Percentiles rank a stretch among this genome's conserved stretches.
Evolutionary conservation across 2,329 filamentous ascomycete species (phyloP).

Genomic region (Didymella arachidicola): DNA sequence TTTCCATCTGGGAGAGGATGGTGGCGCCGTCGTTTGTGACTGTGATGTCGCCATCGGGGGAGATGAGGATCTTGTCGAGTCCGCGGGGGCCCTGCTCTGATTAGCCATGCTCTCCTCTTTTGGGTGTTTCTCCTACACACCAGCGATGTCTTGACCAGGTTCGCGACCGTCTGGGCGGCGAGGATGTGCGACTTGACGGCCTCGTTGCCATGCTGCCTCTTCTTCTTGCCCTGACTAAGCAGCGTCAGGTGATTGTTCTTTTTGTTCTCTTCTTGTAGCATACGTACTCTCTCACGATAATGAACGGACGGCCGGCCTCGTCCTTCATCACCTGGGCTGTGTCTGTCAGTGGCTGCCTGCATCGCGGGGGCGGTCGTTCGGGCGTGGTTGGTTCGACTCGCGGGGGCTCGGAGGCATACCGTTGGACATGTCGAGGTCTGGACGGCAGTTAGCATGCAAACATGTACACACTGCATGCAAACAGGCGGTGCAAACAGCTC

Average conservation of each 20-base stretch:
- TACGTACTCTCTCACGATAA: slow-evolving; percentile 94
- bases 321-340: slow-evolving; percentile 86
- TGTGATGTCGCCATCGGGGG: slow-evolving; percentile 97
- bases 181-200: slow-evolving; percentile 98
- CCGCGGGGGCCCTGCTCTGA: slow-evolving; percentile 77
- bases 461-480: slow-evolving; percentile 9
- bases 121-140: slow-evolving; percentile 50
- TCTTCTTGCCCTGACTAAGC: slow-evolving; percentile 91
- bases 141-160: slow-evolving; percentile 96
- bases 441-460: slow-evolving; percentile 31
- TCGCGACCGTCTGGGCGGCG: slow-evolving; percentile 92
- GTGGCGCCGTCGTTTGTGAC: slow-evolving; percentile 99
- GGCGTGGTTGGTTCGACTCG: background rate
- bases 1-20: slow-evolving; percentile 97
- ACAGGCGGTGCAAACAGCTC: too few species aligned
- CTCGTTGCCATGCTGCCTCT: slow-evolving; percentile 93
- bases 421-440: slow-evolving; percentile 84
- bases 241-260: background rate
- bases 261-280: background rate
- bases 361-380: background rate
- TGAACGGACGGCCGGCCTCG: slow-evolving; percentile 96
- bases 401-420: slow-evolving; percentile 61
- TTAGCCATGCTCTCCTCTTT: slow-evolving; percentile 16
- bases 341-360: slow-evolving; percentile 33
- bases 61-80: slow-evolving; percentile 99